phyloP scores from a whole-genome alignment of 108 stramenopile species.

The Asterionellopsis glacialis region DNA sequence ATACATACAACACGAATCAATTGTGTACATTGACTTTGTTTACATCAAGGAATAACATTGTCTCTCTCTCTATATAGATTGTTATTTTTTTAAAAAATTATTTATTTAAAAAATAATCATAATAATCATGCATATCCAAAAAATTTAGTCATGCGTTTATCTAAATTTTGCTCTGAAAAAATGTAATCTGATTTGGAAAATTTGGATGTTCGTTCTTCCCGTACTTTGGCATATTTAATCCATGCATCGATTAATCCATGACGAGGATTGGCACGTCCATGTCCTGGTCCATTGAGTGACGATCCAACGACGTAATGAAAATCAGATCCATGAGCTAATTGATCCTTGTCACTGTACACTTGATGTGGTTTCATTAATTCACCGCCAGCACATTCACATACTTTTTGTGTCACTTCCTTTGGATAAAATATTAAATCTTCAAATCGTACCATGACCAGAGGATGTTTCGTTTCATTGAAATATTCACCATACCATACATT shows the following conservation, averaged over 20 bases:
- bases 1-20: too few species aligned
- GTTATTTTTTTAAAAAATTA: too few species aligned
- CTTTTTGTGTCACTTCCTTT: constrained; percentile 34
- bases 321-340: background rate
- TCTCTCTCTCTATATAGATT: too few species aligned
- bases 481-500: constrained; percentile 62
- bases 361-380: background rate
- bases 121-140: too few species aligned
- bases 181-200: constrained; percentile 5
- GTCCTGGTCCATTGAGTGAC: constrained; percentile 47
- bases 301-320: constrained; percentile 43
- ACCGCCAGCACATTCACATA: constrained; percentile 73
- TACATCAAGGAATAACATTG: too few species aligned
- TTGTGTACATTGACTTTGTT: too few species aligned
- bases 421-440: constrained; percentile 77
- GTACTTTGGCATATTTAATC: constrained; percentile 44
- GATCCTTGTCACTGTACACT: background rate
- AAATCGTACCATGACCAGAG: constrained; percentile 61
- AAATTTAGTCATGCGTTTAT: background rate
- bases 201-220: background rate
- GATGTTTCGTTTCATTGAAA: constrained; percentile 34
- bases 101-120: too few species aligned
- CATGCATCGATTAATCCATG: constrained; percentile 47
- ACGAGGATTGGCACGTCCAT: constrained; percentile 30
- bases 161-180: constrained; percentile 3